Conservation (phyloP, 495 filamentous ascomycete genomes). For the Trichocladium antarcticum region DNA sequence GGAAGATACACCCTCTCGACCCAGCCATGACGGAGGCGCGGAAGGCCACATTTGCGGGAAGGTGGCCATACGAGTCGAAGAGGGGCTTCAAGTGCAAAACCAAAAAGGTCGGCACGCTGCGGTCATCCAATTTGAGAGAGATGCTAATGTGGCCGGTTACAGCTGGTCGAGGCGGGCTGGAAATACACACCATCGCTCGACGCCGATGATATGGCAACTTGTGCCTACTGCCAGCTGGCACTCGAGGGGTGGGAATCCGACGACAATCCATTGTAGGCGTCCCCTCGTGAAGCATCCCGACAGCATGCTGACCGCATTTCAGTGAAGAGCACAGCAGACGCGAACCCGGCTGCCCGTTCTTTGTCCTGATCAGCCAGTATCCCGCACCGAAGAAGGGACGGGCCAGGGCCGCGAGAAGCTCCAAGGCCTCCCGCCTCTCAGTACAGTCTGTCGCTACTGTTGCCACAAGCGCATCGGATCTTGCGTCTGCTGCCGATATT, state of each 20-base stretch:
- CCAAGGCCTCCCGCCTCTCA: slow-evolving; percentile 62
- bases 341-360: slow-evolving; percentile 72
- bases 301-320: slow-evolving; percentile 15
- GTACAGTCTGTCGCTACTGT: slow-evolving; percentile 54
- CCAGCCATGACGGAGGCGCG: slow-evolving; percentile 62
- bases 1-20: slow-evolving; percentile 60
- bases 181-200: slow-evolving; percentile 77
- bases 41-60: slow-evolving; percentile 60
- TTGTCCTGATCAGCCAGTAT: slow-evolving; percentile 43
- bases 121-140: too few species aligned
- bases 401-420: slow-evolving; percentile 45
- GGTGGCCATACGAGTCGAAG: slow-evolving; percentile 85
- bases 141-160: background rate
- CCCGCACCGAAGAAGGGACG: slow-evolving; percentile 41
- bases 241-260: slow-evolving; percentile 87
- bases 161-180: slow-evolving; percentile 92
- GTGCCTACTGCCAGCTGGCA: slow-evolving; percentile 74
- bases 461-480: slow-evolving; percentile 39
- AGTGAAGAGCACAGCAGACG: slow-evolving; percentile 82
- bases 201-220: slow-evolving; percentile 72
- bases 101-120: slow-evolving; percentile 53
- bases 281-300: slow-evolving; percentile 1
- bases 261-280: slow-evolving; percentile 69
- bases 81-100: slow-evolving; percentile 79
- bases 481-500: slow-evolving; percentile 40